phyloP scores from a whole-genome alignment of 208 protist genomes.

The Trypanosoma caninum region DNA sequence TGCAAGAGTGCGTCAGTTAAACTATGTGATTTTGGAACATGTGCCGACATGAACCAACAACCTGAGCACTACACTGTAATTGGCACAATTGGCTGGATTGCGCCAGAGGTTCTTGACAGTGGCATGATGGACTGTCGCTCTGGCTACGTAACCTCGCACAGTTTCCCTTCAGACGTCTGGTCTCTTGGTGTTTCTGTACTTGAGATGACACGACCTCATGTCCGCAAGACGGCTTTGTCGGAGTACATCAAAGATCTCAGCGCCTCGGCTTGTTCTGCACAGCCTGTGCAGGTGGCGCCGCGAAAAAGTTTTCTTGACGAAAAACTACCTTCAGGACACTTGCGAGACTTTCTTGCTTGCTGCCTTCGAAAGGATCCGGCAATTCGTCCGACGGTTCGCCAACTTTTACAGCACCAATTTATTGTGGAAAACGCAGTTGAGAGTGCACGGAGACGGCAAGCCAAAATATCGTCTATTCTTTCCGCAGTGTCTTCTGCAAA shows the following conservation, averaged over 20 bases:
- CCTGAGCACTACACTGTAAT: conserved; percentile 31
- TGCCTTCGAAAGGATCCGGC: conserved; percentile 27
- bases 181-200: conserved; percentile 45
- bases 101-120: conserved; percentile 47
- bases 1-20: conserved; percentile 25
- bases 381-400: conserved; percentile 18
- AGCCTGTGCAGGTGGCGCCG: conserved; percentile 9
- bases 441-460: conserved; percentile 3
- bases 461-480: conserved; percentile 18
- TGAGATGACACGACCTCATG: conserved; percentile 32
- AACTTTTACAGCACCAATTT: conserved; percentile 22
- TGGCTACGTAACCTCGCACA: conserved; percentile 25
- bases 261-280: conserved; percentile 19
- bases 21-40: conserved; percentile 66
- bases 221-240: conserved; percentile 10
- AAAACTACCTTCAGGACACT: conserved; percentile 8
- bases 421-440: conserved; percentile 16
- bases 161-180: conserved; percentile 51
- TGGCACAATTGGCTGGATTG: conserved; percentile 57
- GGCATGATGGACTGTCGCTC: conserved; percentile 36
- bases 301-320: conserved; percentile 21
- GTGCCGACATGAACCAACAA: conserved; percentile 34
- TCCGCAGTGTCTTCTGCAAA: not conserved
- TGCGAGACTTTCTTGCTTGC: conserved; percentile 38
- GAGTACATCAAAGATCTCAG: conserved; percentile 34